Percentiles rank a stretch among this genome's conserved stretches.
Conservation (phyloP, 2,329 filamentous ascomycete genomes). For the Aspergillus japonicus region DNA sequence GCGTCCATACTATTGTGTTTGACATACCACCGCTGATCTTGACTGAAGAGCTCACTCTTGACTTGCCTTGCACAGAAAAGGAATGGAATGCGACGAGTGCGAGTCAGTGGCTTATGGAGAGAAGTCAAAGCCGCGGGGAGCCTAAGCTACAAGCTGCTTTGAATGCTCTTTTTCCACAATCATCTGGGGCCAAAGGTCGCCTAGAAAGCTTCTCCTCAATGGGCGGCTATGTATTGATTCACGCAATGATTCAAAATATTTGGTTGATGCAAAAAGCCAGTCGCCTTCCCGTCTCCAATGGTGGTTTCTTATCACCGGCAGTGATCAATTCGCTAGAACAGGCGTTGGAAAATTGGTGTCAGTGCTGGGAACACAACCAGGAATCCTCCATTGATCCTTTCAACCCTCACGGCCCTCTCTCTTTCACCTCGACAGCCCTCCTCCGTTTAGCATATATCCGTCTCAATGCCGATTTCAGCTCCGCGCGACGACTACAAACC, state of each 20-base stretch:
- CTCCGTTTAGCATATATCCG: slow-evolving; percentile 36
- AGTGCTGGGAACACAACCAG: slow-evolving; percentile 38
- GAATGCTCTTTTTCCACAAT: slow-evolving; percentile 25
- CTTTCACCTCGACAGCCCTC: slow-evolving; percentile 35
- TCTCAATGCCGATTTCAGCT: slow-evolving; percentile 35
- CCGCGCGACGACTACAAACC: slow-evolving; percentile 31
- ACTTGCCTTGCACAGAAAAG: slow-evolving; percentile 33
- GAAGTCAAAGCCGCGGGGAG: slow-evolving; percentile 23
- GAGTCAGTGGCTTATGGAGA: slow-evolving; percentile 26
- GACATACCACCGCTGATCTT: slow-evolving; percentile 33
- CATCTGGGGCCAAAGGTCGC: slow-evolving; percentile 6
- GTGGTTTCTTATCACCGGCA: slow-evolving; percentile 22
- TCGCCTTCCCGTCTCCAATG: slow-evolving; percentile 25
- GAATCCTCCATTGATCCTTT: slow-evolving; percentile 36
- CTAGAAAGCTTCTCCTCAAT: slow-evolving; percentile 33
- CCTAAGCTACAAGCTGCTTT: slow-evolving; percentile 31
- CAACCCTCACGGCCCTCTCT: slow-evolving; percentile 34
- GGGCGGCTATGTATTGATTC: slow-evolving; percentile 34
- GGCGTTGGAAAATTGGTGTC: slow-evolving; percentile 35
- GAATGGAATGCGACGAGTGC: slow-evolving; percentile 32
- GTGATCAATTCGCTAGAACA: slow-evolving; percentile 31
- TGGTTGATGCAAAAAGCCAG: slow-evolving; percentile 36
- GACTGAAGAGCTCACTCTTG: slow-evolving; percentile 31
- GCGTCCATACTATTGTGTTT: slow-evolving; percentile 38
- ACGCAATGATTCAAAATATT: slow-evolving; percentile 35